Percentiles rank a stretch among this genome's conserved stretches.
These are phyloP conservation scores for Selaginella moellendorffii DNA, from an alignment of 75 land plant species.

Conservation along the genomic window DNA sequence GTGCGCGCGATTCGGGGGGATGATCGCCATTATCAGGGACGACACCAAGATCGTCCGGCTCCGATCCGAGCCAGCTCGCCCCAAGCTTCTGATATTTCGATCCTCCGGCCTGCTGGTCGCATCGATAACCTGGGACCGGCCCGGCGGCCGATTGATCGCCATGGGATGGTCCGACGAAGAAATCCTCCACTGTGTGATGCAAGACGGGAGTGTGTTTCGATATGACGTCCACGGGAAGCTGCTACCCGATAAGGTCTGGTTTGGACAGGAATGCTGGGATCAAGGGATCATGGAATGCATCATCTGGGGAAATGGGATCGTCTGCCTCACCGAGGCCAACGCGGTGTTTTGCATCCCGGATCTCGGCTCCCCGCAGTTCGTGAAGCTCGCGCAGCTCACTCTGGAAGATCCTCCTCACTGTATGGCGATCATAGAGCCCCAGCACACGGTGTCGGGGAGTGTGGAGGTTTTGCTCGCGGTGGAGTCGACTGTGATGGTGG, in stretches of 20 bases:
- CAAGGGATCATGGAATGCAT: conserved; percentile 69
- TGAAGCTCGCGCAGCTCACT: conserved; percentile 50
- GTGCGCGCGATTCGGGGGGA: conserved; percentile 88
- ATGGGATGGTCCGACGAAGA: conserved; percentile 89
- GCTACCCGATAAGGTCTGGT: conserved; percentile 31
- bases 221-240: conserved; percentile 67
- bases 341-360: conserved; percentile 59
- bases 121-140: conserved; percentile 69
- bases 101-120: conserved; percentile 61
- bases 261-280: conserved; percentile 73
- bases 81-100: conserved; percentile 70
- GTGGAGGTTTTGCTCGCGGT: conserved; percentile 76
- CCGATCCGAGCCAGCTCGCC: conserved; percentile 78
- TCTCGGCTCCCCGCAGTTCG: conserved; percentile 37
- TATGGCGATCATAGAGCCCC: conserved; percentile 73
- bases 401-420: conserved; percentile 67
- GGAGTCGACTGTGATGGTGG: conserved; percentile 38
- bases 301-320: conserved; percentile 81
- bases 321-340: conserved; percentile 57
- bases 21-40: conserved; percentile 88
- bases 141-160: conserved; percentile 81
- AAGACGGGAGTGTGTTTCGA: conserved; percentile 72
- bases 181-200: conserved; percentile 58
- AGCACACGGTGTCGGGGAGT: conserved; percentile 50
- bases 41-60: conserved; percentile 98